These are phyloP conservation scores for Dillenia turbinata DNA, from an alignment of 164 flowering plant species.

Conservation along the genomic window DNA sequence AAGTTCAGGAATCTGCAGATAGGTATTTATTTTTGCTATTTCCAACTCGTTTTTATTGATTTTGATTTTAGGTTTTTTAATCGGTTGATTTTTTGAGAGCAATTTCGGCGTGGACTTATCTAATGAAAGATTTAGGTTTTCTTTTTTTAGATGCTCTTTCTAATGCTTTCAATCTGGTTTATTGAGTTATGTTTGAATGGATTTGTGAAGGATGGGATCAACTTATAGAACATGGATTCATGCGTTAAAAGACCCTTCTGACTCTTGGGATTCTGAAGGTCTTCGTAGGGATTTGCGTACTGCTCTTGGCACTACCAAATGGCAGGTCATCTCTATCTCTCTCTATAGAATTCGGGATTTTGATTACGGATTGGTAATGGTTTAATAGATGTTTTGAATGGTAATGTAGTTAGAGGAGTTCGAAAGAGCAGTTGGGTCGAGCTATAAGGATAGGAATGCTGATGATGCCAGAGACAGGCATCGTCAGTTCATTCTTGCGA, in stretches of 20 bases:
- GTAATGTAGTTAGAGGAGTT: conserved; percentile 83
- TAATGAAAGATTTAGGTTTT: not conserved
- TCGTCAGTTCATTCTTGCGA: conserved; percentile 63
- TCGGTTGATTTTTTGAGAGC: not conserved
- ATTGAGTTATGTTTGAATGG: conserved; percentile 7
- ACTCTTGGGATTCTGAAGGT: conserved; percentile 43
- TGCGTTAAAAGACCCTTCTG: conserved; percentile 36
- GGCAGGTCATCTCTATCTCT: conserved; percentile 69
- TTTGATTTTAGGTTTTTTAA: not conserved
- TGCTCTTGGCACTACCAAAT: conserved; percentile 86
- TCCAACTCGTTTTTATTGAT: not conserved
- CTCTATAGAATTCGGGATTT: not conserved
- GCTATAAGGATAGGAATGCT: conserved; percentile 30
- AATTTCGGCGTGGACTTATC: not conserved
- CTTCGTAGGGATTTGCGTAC: conserved; percentile 65
- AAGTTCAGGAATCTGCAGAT: conserved; percentile 91
- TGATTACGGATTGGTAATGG: not conserved
- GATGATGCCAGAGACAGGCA: conserved; percentile 73
- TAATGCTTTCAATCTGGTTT: not conserved
- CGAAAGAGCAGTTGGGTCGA: conserved; percentile 58
- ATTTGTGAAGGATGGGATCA: conserved; percentile 79
- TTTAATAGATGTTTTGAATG: not conserved
- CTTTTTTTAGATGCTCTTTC: not conserved
- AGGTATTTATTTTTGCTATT: conserved; percentile 32
- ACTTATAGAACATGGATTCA: conserved; percentile 84